Percentiles rank a stretch among this genome's conserved stretches.
Conservation (phyloP, 257 asterid genomes). For the Nicotiana otophora region DNA sequence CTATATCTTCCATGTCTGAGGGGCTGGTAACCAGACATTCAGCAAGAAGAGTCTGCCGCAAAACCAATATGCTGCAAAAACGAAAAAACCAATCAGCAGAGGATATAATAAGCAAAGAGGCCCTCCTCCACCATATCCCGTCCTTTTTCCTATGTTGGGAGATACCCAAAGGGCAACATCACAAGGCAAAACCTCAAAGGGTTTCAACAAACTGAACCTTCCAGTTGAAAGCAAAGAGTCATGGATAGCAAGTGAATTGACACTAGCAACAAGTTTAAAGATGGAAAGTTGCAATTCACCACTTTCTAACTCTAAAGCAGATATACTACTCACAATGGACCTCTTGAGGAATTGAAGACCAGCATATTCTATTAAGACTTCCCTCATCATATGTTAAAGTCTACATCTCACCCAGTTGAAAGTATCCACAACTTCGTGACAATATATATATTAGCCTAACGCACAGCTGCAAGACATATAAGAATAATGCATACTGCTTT, state of each 20-base stretch:
- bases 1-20: slow-evolving; percentile 9
- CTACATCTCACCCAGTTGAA: background rate
- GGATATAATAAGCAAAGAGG: background rate
- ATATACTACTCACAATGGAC: background rate
- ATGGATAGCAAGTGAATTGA: background rate
- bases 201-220: background rate
- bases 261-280: background rate
- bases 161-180: background rate
- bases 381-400: background rate
- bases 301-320: background rate
- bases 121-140: background rate
- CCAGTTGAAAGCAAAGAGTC: background rate
- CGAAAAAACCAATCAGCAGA: background rate
- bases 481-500: background rate
- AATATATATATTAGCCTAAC: background rate
- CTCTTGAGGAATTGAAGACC: background rate
- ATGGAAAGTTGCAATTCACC: background rate
- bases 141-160: background rate
- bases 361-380: background rate
- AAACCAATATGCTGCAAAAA: slow-evolving; percentile 15
- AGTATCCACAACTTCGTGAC: background rate
- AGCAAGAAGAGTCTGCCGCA: slow-evolving; percentile 16
- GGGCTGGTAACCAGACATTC: slow-evolving; percentile 15
- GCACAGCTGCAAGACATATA: background rate
- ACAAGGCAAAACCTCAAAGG: slow-evolving; percentile 3